Evolutionary conservation across 2,329 filamentous ascomycete species (phyloP).

Genomic region (Hypomyces perniciosus): DNA sequence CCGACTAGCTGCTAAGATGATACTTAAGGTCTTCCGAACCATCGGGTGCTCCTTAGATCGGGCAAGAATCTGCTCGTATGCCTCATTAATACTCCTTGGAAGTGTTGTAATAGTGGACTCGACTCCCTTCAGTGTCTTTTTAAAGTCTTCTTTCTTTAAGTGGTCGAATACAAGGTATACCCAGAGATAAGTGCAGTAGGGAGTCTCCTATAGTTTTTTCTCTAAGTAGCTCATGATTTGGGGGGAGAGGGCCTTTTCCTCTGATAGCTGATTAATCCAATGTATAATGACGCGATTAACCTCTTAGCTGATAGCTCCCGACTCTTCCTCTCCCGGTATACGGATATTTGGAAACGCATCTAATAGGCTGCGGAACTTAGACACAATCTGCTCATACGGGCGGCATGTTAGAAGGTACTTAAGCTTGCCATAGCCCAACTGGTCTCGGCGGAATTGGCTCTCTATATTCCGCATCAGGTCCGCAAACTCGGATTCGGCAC

Average conservation of each 20-base stretch:
- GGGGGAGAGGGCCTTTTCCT: constrained; percentile 14
- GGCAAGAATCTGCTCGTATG: constrained; percentile 25
- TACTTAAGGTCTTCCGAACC: constrained; percentile 18
- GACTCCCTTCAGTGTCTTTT: constrained; percentile 17
- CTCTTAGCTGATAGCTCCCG: constrained; percentile 29
- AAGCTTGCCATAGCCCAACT: too few species aligned
- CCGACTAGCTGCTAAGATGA: constrained; percentile 22
- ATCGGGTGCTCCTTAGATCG: constrained; percentile 12
- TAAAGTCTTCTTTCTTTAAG: constrained; percentile 19
- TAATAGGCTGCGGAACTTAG: constrained; percentile 18
- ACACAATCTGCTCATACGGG: neutral
- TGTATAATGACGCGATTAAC: constrained; percentile 29
- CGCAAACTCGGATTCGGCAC: too few species aligned
- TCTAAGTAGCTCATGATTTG: constrained; percentile 16
- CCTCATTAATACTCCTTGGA: constrained; percentile 24
- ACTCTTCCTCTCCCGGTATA: constrained; percentile 32
- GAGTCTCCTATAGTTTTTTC: constrained; percentile 13
- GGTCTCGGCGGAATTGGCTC: too few species aligned
- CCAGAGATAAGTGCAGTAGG: constrained; percentile 35
- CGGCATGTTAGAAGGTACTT: too few species aligned
- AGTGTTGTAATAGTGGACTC: constrained; percentile 17
- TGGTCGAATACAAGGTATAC: constrained; percentile 30
- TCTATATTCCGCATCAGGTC: too few species aligned
- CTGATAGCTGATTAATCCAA: constrained; percentile 18
- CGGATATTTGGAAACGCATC: constrained; percentile 23